Base-by-base conservation (phyloP, 2,329 filamentous ascomycete species). In the Paracorniculantispora psalliotae region DNA sequence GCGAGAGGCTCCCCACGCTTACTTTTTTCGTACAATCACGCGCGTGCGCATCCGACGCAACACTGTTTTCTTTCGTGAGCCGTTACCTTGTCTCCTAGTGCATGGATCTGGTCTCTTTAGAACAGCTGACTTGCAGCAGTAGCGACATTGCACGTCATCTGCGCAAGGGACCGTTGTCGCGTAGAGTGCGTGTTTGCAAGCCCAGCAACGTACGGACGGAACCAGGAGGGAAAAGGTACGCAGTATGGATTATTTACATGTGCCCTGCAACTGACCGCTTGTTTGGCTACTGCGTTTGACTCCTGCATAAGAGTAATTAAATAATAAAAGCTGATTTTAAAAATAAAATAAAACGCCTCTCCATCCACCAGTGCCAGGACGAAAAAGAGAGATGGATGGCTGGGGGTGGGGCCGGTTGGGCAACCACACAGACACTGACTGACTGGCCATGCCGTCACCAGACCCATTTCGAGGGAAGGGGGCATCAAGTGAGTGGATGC, bases 321-420 rank as follows among this genome's bases (percentile, higher is more conserved):
- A 41, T 56, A 52, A 10, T 52, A 28, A 48, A 41, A 43, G 13
- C 12, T 3, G n/a, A 26, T 41, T 37, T 39, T 39, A 41, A 41
- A 41, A 37, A 19, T 4, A 9, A 39, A 50, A 23, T 10, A 54
- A 28, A 47, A 41, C 54, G 46, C 47, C 54, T 30, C 12, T 23
- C 46, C 25, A 17, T 57, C 53, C 53, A 56, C 43, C 53, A 48
- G 54, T 50, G 30, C 15, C 43, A 39, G 30, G 30, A n/a, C n/a
- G 30, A 47, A 41, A 48, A 59, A 48, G 35, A 21, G 39, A 53
- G 57, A 59, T 59, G 57, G 57, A 53, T 59, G 57, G 57, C 57
- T 59, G 56, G 56, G 57, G 57, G 57, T 59, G 57, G 57, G 23
- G 57, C 30, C 30, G n/a, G 49, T 59, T 54, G 57, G 57, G 57